These are phyloP conservation scores for Dioscorea dumetorum DNA, from an alignment of 106 monocot genomes.

Conservation along the genomic window DNA sequence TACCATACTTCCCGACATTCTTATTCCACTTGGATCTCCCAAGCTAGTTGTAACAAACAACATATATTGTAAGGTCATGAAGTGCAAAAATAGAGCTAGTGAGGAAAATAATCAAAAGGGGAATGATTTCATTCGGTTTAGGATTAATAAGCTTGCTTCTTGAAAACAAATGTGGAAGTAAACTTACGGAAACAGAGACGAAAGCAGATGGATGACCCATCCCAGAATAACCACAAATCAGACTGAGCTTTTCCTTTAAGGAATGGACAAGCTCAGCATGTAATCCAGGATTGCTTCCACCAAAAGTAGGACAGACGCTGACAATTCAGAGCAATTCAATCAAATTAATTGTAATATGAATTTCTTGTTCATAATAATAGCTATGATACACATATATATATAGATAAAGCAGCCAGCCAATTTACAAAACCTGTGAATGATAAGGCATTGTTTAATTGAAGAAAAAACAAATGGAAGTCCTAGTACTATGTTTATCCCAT, in stretches of 20 bases:
- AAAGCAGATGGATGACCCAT: constrained; percentile 55
- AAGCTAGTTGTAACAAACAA: constrained; percentile 32
- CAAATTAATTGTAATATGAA: no score
- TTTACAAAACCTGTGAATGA: no score
- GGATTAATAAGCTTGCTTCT: neutral
- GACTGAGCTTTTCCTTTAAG: constrained; percentile 66
- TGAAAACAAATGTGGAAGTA: neutral
- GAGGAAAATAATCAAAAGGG: neutral
- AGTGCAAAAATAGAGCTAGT: neutral
- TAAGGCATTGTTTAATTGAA: no score
- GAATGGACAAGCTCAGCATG: constrained; percentile 73
- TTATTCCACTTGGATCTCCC: constrained; percentile 99
- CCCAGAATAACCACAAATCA: constrained; percentile 63
- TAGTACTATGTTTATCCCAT: no score
- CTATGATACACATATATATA: no score
- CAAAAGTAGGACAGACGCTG: constrained; percentile 86
- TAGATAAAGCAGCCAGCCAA: no score
- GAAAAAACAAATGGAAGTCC: no score
- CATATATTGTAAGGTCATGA: neutral
- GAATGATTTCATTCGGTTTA: neutral
- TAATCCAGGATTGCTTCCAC: constrained; percentile 83
- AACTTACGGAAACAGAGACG: constrained; percentile 83
- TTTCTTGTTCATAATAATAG: no score
- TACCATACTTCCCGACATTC: constrained; percentile 65
- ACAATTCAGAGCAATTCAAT: no score